Conservation (phyloP, 352 stramenopile genomes). For the Globisporangium ultimum region DNA sequence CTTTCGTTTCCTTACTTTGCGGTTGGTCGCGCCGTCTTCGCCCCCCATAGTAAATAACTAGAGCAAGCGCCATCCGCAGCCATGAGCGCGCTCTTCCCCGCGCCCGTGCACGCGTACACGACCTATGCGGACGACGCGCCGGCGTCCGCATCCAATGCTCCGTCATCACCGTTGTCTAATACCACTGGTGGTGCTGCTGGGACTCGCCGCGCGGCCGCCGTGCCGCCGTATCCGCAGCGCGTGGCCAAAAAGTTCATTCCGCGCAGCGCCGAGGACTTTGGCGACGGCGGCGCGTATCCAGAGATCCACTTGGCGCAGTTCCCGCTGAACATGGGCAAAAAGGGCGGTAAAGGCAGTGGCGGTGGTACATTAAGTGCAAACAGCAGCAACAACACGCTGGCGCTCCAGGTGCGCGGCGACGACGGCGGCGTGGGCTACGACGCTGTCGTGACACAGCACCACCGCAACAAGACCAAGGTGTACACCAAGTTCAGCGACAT, state of each 20-base stretch:
- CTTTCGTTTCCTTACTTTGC: not conserved
- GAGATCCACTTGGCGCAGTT: conserved; percentile 99
- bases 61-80: not conserved
- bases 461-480: conserved; percentile 92
- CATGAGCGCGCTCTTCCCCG: conserved; percentile 76
- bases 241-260: conserved; percentile 59
- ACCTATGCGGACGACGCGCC: conserved; percentile 45
- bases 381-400: conserved; percentile 55
- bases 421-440: conserved; percentile 92
- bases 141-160: not conserved
- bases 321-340: conserved; percentile 93
- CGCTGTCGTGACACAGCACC: conserved; percentile 96
- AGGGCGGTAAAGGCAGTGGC: conserved; percentile 41
- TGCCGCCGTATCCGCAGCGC: conserved; percentile 61
- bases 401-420: conserved; percentile 91
- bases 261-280: conserved; percentile 88
- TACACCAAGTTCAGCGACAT: conserved; percentile 94
- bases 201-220: not conserved
- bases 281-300: conserved; percentile 96
- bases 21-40: not conserved
- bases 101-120: conserved; percentile 69
- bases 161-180: conserved; percentile 1
- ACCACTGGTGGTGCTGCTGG: not conserved
- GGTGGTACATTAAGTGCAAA: not conserved
- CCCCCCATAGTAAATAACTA: not conserved